Conservation (phyloP, 208 protist species). For the Naegleria gruberi region DNA sequence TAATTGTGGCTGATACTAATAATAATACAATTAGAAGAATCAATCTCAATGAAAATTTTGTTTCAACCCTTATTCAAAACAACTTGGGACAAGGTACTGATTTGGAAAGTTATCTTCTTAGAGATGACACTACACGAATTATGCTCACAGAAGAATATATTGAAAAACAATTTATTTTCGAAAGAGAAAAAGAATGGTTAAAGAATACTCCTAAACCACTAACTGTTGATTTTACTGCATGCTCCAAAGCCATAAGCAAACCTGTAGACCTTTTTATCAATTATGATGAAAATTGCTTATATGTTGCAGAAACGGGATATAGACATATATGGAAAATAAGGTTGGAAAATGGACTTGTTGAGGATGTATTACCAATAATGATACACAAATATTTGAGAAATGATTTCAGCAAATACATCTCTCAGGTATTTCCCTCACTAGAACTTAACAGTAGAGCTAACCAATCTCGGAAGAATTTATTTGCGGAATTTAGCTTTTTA, state of each 20-base stretch:
- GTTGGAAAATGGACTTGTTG: background rate
- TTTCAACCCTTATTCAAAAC: background rate
- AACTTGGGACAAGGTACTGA: too few species aligned
- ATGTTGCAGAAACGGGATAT: background rate
- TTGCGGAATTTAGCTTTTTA: background rate
- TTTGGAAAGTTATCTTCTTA: background rate
- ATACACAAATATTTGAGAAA: background rate
- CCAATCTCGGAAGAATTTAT: background rate
- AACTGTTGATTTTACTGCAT: background rate
- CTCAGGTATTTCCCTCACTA: background rate
- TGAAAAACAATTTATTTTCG: background rate
- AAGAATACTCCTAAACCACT: background rate
- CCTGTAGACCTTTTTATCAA: background rate
- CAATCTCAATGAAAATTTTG: background rate
- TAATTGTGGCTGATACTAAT: background rate
- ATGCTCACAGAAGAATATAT: background rate
- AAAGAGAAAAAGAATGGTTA: background rate
- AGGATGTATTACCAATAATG: background rate
- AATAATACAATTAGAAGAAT: background rate
- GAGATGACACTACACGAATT: background rate
- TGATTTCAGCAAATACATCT: background rate
- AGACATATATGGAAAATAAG: background rate
- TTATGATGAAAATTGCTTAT: background rate
- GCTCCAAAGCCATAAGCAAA: background rate
- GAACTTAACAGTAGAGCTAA: background rate